Conservation (phyloP, 371 early-diverging fungal genomes). For the Mucor saturninus region DNA sequence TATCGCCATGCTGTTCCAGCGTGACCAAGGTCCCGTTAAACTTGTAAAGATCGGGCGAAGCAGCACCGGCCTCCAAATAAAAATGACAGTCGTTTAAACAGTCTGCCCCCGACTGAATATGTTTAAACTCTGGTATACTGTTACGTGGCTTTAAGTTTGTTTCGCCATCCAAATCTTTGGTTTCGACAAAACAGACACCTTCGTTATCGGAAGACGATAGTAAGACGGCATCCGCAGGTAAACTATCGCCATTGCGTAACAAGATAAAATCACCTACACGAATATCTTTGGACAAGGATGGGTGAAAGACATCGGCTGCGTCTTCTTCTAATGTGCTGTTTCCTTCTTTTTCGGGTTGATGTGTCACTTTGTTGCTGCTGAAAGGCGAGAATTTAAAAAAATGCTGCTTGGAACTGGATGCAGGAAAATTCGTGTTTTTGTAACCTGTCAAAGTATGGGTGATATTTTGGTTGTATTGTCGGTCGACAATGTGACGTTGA, state of each 20-base stretch:
- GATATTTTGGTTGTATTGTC: slow-evolving; percentile 79
- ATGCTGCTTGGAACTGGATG: background rate
- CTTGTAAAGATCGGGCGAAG: slow-evolving; percentile 70
- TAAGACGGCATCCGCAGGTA: slow-evolving; percentile 88
- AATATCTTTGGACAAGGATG: slow-evolving; percentile 62
- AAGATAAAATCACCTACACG: slow-evolving; percentile 92
- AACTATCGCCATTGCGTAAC: slow-evolving; percentile 84
- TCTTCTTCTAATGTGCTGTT: background rate
- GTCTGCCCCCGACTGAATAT: slow-evolving; percentile 68
- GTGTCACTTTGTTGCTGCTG: background rate
- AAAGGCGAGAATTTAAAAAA: background rate
- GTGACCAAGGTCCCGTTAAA: slow-evolving; percentile 64
- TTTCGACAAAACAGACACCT: slow-evolving; percentile 81
- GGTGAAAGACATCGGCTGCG: slow-evolving; percentile 11
- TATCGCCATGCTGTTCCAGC: slow-evolving; percentile 19
- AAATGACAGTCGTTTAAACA: slow-evolving; percentile 59
- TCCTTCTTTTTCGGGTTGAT: background rate
- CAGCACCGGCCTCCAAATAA: slow-evolving; percentile 75
- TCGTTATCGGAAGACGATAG: slow-evolving; percentile 70
- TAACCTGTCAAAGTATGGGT: slow-evolving; percentile 75
- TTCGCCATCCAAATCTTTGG: slow-evolving; percentile 91
- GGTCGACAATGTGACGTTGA: slow-evolving; percentile 90
- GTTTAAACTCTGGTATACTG: slow-evolving; percentile 65
- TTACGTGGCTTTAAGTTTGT: slow-evolving; percentile 88
- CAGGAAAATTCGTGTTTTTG: slow-evolving; percentile 73